Evolutionary conservation across 208 protist genomes (phyloP), one percentile per base, ranked within the genome.

Genomic region (Zelonia costaricensis): DNA sequence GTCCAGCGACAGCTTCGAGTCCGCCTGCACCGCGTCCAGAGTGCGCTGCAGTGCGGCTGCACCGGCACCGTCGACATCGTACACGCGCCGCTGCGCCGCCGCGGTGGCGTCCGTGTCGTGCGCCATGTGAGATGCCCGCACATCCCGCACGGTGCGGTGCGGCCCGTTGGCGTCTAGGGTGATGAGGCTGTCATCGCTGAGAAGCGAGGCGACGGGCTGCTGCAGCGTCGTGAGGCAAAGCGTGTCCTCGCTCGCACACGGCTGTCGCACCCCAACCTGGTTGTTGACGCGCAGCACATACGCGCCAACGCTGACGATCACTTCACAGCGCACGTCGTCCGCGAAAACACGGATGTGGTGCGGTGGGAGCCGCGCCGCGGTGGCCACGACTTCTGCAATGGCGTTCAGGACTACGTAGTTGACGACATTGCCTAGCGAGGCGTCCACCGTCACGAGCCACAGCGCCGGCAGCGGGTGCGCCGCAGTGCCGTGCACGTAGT

Each of bases 231-330:
- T 43, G 20, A 94, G 59, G 36, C 78, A 54, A 10, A 80, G 51
- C 9, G 82, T 85, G 76, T 94, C 82, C 47, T 88, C 79, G 62
- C 81, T 88, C 8, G 79, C 71, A 53, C 83, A 92, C 1, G 88
- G 85, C 48, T 69, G 80, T 28, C 79, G 84, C 13, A 87, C 80
- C 36, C 83, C 80, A 10, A 91, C 80, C 31, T 81, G 70, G 51
- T 79, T 90, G 72, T 92, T 94, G 36, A 94, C 67, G 16, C 80
- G 82, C n/a, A 94, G 58, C 33, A 77, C 64, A 38, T 79, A 92
- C n/a, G 76, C 48, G 12, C 79, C 69, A 27, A 89, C 49, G 47
- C 76, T 76, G 23, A 93, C 52, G 33, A 84, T 47, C 10, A 86
- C 81, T 30, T 80, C 61, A 13, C 75, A 36, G 46, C 64, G 60